A percentile compares a stretch with the other conserved stretches of the same genome.
Evolutionary conservation across 305 asterid species (phyloP).

Genomic region (Fraxinus dipetala): DNA sequence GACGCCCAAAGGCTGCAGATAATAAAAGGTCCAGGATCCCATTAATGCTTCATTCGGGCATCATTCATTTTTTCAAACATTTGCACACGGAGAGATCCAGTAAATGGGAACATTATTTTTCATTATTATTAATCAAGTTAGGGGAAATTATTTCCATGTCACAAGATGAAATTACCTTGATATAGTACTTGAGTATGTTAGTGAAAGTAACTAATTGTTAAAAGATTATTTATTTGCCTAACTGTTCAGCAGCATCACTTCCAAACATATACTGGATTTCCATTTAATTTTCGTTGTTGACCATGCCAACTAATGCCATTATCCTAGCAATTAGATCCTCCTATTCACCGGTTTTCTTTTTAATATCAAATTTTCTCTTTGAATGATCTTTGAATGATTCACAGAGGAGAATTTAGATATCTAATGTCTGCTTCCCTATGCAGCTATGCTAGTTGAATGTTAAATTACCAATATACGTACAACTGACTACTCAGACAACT

Average conservation of each 20-base stretch:
- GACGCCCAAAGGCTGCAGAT: not conserved
- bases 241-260: not conserved
- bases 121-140: not conserved
- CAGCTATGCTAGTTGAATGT: not conserved
- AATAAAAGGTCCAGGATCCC: not conserved
- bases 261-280: not conserved
- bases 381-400: not conserved
- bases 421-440: not conserved
- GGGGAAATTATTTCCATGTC: not conserved
- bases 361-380: not conserved
- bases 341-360: not conserved
- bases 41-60: not conserved
- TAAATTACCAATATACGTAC: not conserved
- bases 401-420: not conserved
- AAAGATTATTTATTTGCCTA: not conserved
- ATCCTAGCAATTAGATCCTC: not conserved
- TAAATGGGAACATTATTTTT: not conserved
- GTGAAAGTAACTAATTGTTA: not conserved
- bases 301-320: not conserved
- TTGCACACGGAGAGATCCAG: not conserved
- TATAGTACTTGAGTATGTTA: not conserved
- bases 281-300: not conserved
- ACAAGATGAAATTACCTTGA: not conserved
- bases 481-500: not conserved
- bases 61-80: not conserved